phyloP scores from a whole-genome alignment of 805 yeast genomes.

The Hanseniaspora lindneri region DNA sequence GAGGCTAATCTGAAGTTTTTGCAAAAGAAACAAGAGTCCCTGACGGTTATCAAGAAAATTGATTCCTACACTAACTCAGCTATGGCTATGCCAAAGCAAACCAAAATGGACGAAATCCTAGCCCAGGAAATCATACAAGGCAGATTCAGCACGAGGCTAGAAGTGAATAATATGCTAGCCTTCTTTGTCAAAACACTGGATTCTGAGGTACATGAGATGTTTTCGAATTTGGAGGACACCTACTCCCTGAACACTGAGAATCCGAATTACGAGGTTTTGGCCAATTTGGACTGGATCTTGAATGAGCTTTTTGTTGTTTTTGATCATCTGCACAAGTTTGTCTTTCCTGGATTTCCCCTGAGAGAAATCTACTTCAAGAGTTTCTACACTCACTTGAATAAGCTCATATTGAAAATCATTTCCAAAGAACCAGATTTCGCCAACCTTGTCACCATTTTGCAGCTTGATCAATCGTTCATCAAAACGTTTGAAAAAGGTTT shows the following conservation, averaged over 20 bases:
- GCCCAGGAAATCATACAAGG: slow-evolving; percentile 34
- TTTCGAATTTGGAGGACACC: slow-evolving; percentile 24
- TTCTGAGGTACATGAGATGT: slow-evolving; percentile 52
- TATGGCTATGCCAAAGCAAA: slow-evolving; percentile 20
- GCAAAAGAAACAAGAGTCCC: slow-evolving; percentile 6
- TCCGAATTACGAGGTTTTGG: slow-evolving; percentile 44
- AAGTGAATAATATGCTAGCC: slow-evolving; percentile 47
- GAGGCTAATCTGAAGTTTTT: background rate
- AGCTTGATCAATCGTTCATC: slow-evolving; percentile 62
- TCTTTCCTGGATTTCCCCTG: slow-evolving; percentile 68
- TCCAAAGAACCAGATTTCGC: slow-evolving; percentile 65
- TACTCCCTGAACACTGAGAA: background rate
- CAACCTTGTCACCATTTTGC: slow-evolving; percentile 57
- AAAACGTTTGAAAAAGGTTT: slow-evolving; percentile 41
- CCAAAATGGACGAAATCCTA: slow-evolving; percentile 27
- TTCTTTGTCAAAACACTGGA: slow-evolving; percentile 50
- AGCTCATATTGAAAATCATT: slow-evolving; percentile 50
- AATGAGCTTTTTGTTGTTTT: slow-evolving; percentile 62
- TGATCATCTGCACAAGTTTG: slow-evolving; percentile 43
- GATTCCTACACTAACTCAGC: background rate
- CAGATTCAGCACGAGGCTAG: slow-evolving; percentile 33
- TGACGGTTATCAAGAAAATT: slow-evolving; percentile 3
- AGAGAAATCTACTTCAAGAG: slow-evolving; percentile 47
- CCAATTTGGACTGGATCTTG: slow-evolving; percentile 70
- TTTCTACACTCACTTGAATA: slow-evolving; percentile 57